phyloP scores from a whole-genome alignment of 2,329 filamentous ascomycete species.

The Hymenoscyphus occultus region DNA sequence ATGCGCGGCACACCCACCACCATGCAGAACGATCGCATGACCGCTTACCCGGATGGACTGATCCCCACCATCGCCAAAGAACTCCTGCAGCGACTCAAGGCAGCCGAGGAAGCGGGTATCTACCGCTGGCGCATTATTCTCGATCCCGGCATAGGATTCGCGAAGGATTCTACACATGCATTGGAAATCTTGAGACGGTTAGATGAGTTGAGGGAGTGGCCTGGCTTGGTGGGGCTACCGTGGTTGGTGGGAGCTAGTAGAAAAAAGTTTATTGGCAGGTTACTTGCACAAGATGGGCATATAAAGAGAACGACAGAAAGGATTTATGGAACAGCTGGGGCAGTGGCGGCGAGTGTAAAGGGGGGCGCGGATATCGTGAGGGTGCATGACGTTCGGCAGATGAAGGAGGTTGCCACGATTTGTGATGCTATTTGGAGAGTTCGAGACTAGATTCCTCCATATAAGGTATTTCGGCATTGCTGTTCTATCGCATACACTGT shows the following conservation, averaged over 20 bases:
- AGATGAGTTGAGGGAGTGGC: constrained; percentile 60
- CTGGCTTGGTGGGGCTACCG: constrained; percentile 66
- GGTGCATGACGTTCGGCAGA: constrained; percentile 87
- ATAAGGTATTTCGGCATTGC: too few relatives aligned
- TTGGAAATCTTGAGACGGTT: constrained; percentile 71
- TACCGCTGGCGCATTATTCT: constrained; percentile 91
- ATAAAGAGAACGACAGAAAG: constrained; percentile 74
- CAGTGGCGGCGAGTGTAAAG: constrained; percentile 79
- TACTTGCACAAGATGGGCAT: neutral
- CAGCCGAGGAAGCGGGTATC: constrained; percentile 77
- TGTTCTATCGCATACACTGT: too few relatives aligned
- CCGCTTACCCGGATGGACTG: constrained; percentile 55
- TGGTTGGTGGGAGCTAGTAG: constrained; percentile 89
- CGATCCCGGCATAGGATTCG: constrained; percentile 92
- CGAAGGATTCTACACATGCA: constrained; percentile 80
- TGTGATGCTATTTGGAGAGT: constrained; percentile 84
- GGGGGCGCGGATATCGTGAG: constrained; percentile 89
- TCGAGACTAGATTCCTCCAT: too few relatives aligned
- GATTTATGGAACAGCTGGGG: constrained; percentile 82
- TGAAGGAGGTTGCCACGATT: constrained; percentile 81
- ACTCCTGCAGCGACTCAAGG: constrained; percentile 60
- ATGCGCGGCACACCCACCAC: constrained; percentile 68
- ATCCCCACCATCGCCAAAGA: constrained; percentile 55
- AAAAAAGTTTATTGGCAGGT: constrained; percentile 64
- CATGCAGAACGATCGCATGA: constrained; percentile 51